These are phyloP conservation scores for Parathielavia appendiculata DNA, from an alignment of 495 filamentous ascomycete species.

Conservation along the genomic window DNA sequence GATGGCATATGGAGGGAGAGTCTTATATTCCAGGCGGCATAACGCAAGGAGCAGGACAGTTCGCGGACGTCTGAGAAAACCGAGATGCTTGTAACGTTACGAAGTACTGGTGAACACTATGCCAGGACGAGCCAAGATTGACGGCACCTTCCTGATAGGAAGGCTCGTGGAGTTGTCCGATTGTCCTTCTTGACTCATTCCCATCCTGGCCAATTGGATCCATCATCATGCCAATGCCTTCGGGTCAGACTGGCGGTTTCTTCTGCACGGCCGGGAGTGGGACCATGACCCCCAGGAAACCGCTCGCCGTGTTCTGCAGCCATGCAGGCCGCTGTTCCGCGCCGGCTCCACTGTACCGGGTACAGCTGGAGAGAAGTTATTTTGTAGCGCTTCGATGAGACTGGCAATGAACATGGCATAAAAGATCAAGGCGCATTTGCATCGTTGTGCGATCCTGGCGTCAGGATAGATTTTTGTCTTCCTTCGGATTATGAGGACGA, in stretches of 20 bases:
- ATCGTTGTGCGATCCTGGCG: neutral
- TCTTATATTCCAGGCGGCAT: neutral
- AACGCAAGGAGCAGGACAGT: no score
- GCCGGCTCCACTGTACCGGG: constrained; percentile 15
- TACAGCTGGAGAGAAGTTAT: constrained; percentile 17
- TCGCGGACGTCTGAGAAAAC: no score
- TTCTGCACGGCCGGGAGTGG: constrained; percentile 1
- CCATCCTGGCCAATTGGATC: neutral
- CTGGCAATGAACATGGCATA: no score
- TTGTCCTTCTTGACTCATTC: constrained; percentile 20
- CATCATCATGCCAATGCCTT: constrained; percentile 1
- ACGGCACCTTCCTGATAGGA: constrained; percentile 11
- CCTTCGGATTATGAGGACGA: neutral
- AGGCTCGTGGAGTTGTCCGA: no score
- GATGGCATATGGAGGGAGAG: no score
- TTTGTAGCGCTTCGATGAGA: constrained; percentile 25
- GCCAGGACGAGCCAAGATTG: neutral
- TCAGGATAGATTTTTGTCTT: neutral
- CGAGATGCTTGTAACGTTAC: neutral
- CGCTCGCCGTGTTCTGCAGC: constrained; percentile 34
- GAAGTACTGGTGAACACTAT: constrained; percentile 11
- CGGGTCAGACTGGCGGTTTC: constrained; percentile 11
- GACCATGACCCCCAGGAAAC: constrained; percentile 6
- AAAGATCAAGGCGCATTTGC: no score
- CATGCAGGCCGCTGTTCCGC: constrained; percentile 22